A percentile compares a stretch with the other conserved stretches of the same genome.
Conservation (phyloP, 768 basidiomycete species). For the Mycena vitilis region DNA sequence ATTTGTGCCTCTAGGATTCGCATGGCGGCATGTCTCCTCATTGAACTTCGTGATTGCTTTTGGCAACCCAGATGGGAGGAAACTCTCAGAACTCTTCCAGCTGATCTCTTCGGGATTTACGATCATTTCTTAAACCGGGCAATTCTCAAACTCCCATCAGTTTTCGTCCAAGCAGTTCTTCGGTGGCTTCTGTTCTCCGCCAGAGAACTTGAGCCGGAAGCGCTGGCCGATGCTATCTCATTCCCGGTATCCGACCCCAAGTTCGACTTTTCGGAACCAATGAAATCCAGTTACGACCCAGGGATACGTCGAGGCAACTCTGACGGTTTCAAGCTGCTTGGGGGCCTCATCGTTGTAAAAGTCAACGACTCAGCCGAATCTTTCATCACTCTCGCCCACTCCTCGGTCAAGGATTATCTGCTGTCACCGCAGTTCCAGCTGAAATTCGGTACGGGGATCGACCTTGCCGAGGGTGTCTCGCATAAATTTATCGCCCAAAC, state of each 20-base stretch:
- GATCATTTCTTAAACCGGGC: not conserved
- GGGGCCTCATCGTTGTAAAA: not conserved
- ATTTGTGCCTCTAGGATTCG: not conserved
- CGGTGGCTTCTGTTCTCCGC: conserved; percentile 5
- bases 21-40: conserved; percentile 2
- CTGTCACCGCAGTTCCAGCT: not conserved
- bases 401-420: not conserved
- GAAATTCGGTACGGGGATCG: not conserved
- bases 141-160: not conserved
- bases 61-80: not conserved
- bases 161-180: not conserved
- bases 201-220: not conserved
- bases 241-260: not conserved
- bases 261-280: not conserved
- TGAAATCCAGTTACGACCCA: not conserved
- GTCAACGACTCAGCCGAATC: not conserved
- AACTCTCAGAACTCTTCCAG: not conserved
- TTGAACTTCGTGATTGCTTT: not conserved
- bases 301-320: not conserved
- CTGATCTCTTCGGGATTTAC: conserved; percentile 1
- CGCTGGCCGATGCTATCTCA: not conserved
- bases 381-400: not conserved
- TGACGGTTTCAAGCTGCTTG: not conserved
- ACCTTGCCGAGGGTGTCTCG: not conserved
- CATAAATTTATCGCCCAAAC: conserved; percentile 4